These are phyloP conservation scores for Aspergillus caelatus DNA, from an alignment of 2,329 filamentous ascomycete genomes.

Conservation along the genomic window DNA sequence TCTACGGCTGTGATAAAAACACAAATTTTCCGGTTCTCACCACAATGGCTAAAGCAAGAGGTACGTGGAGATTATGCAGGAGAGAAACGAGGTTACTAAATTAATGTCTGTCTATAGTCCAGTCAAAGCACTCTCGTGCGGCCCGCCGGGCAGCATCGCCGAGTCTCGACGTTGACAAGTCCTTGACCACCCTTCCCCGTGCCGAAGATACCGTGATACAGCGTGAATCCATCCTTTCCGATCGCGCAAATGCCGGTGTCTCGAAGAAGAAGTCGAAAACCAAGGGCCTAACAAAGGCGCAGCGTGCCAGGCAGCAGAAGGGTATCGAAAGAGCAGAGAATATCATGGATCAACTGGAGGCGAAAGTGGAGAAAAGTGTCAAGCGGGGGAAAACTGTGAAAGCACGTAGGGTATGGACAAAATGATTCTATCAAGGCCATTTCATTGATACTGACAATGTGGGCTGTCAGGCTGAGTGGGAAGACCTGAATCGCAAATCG, in stretches of 20 bases:
- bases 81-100: conserved; percentile 7
- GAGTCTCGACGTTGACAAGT: conserved; percentile 56
- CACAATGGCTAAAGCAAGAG: conserved; percentile 44
- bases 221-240: conserved; percentile 51
- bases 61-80: conserved; percentile 23
- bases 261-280: conserved; percentile 52
- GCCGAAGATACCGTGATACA: conserved; percentile 41
- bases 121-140: conserved; percentile 60
- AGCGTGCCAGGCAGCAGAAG: conserved; percentile 57
- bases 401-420: conserved; percentile 46
- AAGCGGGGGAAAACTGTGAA: conserved; percentile 52
- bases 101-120: conserved; percentile 40
- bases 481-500: conserved; percentile 43
- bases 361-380: conserved; percentile 58
- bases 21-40: conserved; percentile 9
- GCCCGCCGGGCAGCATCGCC: conserved; percentile 61
- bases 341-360: conserved; percentile 57
- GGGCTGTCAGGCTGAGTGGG: conserved; percentile 40
- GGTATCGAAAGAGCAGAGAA: conserved; percentile 59
- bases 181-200: conserved; percentile 47
- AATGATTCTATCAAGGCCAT: not conserved
- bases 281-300: conserved; percentile 56
- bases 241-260: conserved; percentile 56
- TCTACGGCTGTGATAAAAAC: conserved; percentile 3
- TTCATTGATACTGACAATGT: conserved; percentile 20